These are phyloP conservation scores for Trichoderma guizhouense DNA, from an alignment of 2,329 filamentous ascomycete species.

Conservation along the genomic window DNA sequence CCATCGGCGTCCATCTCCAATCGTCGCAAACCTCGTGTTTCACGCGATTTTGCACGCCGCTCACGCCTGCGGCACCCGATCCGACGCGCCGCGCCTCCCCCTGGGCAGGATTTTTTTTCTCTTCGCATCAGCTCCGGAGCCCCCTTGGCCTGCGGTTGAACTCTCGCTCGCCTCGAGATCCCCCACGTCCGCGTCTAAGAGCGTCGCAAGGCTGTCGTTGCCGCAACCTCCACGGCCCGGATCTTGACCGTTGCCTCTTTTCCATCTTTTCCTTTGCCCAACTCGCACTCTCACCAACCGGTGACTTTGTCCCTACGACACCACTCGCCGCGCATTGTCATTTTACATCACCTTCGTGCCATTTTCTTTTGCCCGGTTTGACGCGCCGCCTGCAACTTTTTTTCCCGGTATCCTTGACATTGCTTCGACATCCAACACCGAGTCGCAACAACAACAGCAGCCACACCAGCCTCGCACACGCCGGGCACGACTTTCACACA, in stretches of 20 bases:
- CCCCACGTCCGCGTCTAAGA: slow-evolving; percentile 22
- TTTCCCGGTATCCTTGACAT: background rate
- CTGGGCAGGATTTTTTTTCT: slow-evolving; percentile 43
- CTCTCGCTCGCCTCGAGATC: slow-evolving; percentile 14
- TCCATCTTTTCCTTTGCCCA: slow-evolving; percentile 18
- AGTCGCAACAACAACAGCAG: slow-evolving; percentile 23
- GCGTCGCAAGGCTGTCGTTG: slow-evolving; percentile 18
- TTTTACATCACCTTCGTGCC: background rate
- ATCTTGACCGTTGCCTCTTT: background rate
- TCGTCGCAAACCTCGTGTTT: slow-evolving; percentile 50
- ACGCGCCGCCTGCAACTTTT: slow-evolving; percentile 26
- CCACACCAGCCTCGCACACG: slow-evolving; percentile 27
- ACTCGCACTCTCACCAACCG: slow-evolving; percentile 29
- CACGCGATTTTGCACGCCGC: slow-evolving; percentile 53
- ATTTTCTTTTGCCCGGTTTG: slow-evolving; percentile 18
- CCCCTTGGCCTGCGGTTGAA: slow-evolving; percentile 19
- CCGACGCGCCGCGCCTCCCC: slow-evolving; percentile 40
- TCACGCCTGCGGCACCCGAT: slow-evolving; percentile 39
- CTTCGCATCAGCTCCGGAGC: slow-evolving; percentile 18
- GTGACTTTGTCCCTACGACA: slow-evolving; percentile 24
- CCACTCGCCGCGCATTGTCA: slow-evolving; percentile 20
- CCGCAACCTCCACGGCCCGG: slow-evolving; percentile 1
- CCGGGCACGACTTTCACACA: slow-evolving; percentile 4
- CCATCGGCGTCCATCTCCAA: slow-evolving; percentile 57
- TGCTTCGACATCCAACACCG: background rate